phyloP scores from a whole-genome alignment of 2,329 filamentous ascomycete species.

The Pseudogymnoascus sp. region DNA sequence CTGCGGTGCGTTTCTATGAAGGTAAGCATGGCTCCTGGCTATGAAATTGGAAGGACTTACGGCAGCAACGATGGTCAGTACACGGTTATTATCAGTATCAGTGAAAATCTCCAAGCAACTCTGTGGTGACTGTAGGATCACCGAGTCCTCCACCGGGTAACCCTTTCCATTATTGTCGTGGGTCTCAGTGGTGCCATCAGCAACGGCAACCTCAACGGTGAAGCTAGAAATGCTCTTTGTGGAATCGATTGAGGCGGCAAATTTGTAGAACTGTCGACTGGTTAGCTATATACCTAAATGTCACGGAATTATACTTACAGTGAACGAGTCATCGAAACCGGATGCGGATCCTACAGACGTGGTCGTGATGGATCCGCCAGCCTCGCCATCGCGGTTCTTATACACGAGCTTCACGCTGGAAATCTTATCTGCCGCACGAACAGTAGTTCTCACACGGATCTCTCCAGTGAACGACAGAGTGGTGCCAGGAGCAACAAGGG shows the following conservation, averaged over 20 bases:
- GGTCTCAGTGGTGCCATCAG: conserved; percentile 38
- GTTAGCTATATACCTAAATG: conserved; percentile 19
- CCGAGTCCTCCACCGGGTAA: conserved; percentile 48
- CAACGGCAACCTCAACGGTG: conserved; percentile 44
- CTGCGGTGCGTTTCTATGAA: conserved; percentile 16
- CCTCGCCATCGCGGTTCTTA: conserved; percentile 47
- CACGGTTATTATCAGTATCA: conserved; percentile 14
- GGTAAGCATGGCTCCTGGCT: background rate
- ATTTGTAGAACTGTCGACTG: conserved; percentile 24
- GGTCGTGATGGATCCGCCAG: conserved; percentile 40
- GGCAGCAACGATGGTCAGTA: conserved; percentile 24
- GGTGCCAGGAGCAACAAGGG: conserved; percentile 42
- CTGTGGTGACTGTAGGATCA: conserved; percentile 50
- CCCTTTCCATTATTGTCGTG: conserved; percentile 53
- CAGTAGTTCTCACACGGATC: conserved; percentile 51
- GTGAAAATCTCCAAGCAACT: conserved; percentile 40
- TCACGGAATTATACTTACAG: conserved; percentile 42
- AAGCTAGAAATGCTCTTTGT: conserved; percentile 57
- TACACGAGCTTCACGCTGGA: conserved; percentile 46
- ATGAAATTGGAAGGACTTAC: conserved; percentile 15
- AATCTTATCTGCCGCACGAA: conserved; percentile 36
- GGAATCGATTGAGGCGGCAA: conserved; percentile 42
- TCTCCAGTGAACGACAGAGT: conserved; percentile 46
- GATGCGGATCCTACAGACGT: conserved; percentile 41
- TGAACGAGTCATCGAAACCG: conserved; percentile 56